phyloP scores from a whole-genome alignment of 192 early-diverging fungal species.

The Entomortierella beljakovae region DNA sequence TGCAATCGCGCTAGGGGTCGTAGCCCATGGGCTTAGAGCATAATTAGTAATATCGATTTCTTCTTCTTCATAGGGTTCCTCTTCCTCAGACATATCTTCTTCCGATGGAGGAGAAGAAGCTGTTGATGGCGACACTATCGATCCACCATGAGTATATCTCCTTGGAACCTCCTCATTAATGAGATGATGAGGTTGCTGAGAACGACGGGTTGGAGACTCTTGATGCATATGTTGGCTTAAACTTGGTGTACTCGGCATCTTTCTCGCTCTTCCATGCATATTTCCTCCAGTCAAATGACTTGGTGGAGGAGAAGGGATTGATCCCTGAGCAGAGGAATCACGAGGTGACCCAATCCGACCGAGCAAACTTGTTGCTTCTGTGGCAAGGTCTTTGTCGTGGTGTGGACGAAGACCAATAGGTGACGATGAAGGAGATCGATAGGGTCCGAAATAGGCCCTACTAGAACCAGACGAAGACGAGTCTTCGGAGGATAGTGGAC shows the following conservation, averaged over 20 bases:
- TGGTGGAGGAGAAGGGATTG: slow-evolving; percentile 16
- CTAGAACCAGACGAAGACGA: neutral
- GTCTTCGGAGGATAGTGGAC: neutral
- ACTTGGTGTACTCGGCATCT: slow-evolving; percentile 33
- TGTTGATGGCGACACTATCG: slow-evolving; percentile 6
- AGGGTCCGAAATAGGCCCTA: slow-evolving; percentile 20
- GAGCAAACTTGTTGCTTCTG: slow-evolving; percentile 3
- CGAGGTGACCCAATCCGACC: slow-evolving; percentile 7
- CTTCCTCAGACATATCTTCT: slow-evolving; percentile 15
- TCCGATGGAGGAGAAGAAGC: slow-evolving; percentile 19
- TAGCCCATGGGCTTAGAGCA: slow-evolving; percentile 27
- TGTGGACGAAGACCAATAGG: slow-evolving; percentile 5
- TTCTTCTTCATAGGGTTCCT: slow-evolving; percentile 17
- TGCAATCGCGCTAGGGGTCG: neutral
- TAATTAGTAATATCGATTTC: slow-evolving; percentile 18
- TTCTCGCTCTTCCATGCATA: slow-evolving; percentile 7
- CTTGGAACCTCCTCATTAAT: neutral
- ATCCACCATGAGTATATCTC: neutral
- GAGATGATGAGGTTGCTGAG: neutral
- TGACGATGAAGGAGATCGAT: slow-evolving; percentile 34
- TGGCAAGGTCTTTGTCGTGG: slow-evolving; percentile 9
- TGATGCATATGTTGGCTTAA: slow-evolving; percentile 12
- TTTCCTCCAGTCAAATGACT: neutral
- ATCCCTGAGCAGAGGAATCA: slow-evolving; percentile 4
- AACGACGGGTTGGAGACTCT: neutral